These are phyloP conservation scores for Phytophthora vignae DNA, from an alignment of 352 stramenopile species.

Conservation along the genomic window DNA sequence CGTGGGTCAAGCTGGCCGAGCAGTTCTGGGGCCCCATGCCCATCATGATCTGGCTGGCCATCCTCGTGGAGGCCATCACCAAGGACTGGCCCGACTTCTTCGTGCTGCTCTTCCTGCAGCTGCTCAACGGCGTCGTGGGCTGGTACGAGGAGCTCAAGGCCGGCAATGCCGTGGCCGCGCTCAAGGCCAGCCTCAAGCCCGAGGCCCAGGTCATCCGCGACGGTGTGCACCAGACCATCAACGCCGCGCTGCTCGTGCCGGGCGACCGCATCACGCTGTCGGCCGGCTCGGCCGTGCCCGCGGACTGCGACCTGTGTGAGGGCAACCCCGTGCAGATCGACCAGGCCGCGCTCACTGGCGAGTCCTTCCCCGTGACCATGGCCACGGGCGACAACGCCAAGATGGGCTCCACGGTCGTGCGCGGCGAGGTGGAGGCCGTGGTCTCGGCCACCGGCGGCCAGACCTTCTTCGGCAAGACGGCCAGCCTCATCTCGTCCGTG, in stretches of 20 bases:
- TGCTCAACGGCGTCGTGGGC: conserved; percentile 72
- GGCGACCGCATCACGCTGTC: conserved; percentile 94
- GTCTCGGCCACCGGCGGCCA: conserved; percentile 90
- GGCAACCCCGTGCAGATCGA: conserved; percentile 90
- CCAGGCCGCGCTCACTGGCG: conserved; percentile 94
- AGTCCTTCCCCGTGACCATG: conserved; percentile 94
- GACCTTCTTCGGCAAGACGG: conserved; percentile 94
- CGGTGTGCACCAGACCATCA: conserved; percentile 89
- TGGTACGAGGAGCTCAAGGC: conserved; percentile 89
- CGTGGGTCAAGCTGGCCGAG: conserved; percentile 65
- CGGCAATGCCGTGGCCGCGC: conserved; percentile 82
- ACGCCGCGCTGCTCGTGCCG: conserved; percentile 92
- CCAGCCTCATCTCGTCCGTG: conserved; percentile 72
- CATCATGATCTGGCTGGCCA: conserved; percentile 93
- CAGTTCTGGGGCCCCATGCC: conserved; percentile 89
- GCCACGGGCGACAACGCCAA: conserved; percentile 81
- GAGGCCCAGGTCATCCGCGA: conserved; percentile 91
- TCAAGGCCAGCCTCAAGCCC: conserved; percentile 89
- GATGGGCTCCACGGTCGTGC: conserved; percentile 87
- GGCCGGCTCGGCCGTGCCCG: conserved; percentile 91
- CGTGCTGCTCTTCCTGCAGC: conserved; percentile 75
- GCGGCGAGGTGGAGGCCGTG: conserved; percentile 93
- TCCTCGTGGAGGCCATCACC: conserved; percentile 80
- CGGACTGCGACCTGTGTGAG: conserved; percentile 90
- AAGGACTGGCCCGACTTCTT: conserved; percentile 66